These are phyloP conservation scores for Metarhizium anisopliae DNA, from an alignment of 2,329 filamentous ascomycete species.

Conservation along the genomic window DNA sequence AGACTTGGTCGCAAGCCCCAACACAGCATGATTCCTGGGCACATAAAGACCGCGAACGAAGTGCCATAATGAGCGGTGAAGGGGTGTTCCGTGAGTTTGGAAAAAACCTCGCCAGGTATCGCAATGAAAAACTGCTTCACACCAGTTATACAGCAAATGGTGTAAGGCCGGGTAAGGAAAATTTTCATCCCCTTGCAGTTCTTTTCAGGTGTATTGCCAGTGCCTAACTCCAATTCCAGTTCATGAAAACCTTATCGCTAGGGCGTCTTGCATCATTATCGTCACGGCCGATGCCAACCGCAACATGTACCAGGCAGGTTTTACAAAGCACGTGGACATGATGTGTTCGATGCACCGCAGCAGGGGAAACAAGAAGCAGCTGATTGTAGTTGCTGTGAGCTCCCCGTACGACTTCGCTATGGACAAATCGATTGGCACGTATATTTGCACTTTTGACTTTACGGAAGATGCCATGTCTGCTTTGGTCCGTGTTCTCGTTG, in stretches of 20 bases:
- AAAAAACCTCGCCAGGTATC: slow-evolving; percentile 73
- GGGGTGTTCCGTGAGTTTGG: slow-evolving; percentile 87
- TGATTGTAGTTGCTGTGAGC: slow-evolving; percentile 87
- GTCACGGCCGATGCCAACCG: slow-evolving; percentile 90
- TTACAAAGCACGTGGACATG: slow-evolving; percentile 93
- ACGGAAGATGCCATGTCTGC: slow-evolving; percentile 86
- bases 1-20: slow-evolving; percentile 22
- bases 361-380: slow-evolving; percentile 73
- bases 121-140: slow-evolving; percentile 80
- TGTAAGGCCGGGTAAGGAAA: slow-evolving; percentile 56
- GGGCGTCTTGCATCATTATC: slow-evolving; percentile 80
- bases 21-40: slow-evolving; percentile 45
- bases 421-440: slow-evolving; percentile 83
- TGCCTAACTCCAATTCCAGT: slow-evolving; percentile 33
- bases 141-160: slow-evolving; percentile 94
- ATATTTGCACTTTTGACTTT: slow-evolving; percentile 93
- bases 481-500: slow-evolving; percentile 74
- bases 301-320: slow-evolving; percentile 88
- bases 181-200: neutral
- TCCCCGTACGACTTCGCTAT: slow-evolving; percentile 96
- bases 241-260: slow-evolving; percentile 85
- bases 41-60: slow-evolving; percentile 47
- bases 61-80: slow-evolving; percentile 79
- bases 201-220: neutral
- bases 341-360: slow-evolving; percentile 79